These are phyloP conservation scores for Russula virescens DNA, from an alignment of 768 basidiomycete species.

Conservation along the genomic window DNA sequence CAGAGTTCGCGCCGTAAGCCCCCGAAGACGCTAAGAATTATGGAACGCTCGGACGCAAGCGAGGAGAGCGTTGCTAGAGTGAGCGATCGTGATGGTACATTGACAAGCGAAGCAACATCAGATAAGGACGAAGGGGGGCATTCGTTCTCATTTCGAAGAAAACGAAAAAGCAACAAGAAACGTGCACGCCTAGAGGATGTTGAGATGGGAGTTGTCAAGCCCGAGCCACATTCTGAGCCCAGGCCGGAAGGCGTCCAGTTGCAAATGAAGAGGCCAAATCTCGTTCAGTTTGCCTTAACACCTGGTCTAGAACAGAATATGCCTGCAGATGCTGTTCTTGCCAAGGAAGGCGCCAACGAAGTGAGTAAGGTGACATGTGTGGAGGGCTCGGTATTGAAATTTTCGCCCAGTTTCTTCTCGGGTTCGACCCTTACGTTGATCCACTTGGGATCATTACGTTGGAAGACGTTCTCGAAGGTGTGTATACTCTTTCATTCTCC, in stretches of 20 bases:
- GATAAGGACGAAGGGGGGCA: slow-evolving; percentile 23
- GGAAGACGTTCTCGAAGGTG: slow-evolving; percentile 89
- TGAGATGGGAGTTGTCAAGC: slow-evolving; percentile 30
- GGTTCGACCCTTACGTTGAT: slow-evolving; percentile 74
- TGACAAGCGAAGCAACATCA: slow-evolving; percentile 20
- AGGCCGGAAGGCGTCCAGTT: slow-evolving; percentile 5
- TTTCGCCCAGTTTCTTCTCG: slow-evolving; percentile 60
- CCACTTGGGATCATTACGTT: slow-evolving; percentile 90
- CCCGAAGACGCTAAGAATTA: slow-evolving; percentile 21
- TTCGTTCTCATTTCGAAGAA: slow-evolving; percentile 24
- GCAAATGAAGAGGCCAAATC: slow-evolving; percentile 22
- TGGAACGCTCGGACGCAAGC: slow-evolving; percentile 1
- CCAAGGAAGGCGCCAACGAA: slow-evolving; percentile 69
- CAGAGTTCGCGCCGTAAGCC: slow-evolving; percentile 5
- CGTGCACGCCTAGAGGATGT: slow-evolving; percentile 24
- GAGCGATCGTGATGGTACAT: slow-evolving; percentile 28
- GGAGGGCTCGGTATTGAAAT: background rate
- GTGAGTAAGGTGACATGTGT: slow-evolving; percentile 34
- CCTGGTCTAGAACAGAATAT: slow-evolving; percentile 63
- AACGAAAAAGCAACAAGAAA: slow-evolving; percentile 25
- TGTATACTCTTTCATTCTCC: background rate
- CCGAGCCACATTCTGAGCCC: slow-evolving; percentile 27
- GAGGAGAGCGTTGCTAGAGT: slow-evolving; percentile 12
- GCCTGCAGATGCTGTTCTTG: slow-evolving; percentile 83
- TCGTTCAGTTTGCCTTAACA: slow-evolving; percentile 32